Percentiles rank a stretch among this genome's conserved stretches.
Conservation (phyloP, 164 flowering plant species). For the Stephania cephalantha region DNA sequence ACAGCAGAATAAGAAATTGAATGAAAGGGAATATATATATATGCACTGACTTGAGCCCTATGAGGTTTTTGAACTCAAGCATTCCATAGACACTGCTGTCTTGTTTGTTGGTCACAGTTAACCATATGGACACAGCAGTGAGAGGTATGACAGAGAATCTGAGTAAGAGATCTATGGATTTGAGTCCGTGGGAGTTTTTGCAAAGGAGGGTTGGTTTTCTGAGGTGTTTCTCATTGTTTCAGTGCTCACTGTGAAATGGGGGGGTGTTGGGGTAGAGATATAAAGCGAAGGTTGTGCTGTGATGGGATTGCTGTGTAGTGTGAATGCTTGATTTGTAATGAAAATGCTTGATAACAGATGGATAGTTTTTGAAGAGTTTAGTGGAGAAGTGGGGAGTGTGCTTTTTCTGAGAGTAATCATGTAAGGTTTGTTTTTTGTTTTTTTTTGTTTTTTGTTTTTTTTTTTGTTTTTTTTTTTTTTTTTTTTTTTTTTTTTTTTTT, state of each 20-base stretch:
- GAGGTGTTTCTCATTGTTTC: slow-evolving; percentile 31
- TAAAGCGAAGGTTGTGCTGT: background rate
- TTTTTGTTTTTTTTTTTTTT: slow-evolving; percentile 5
- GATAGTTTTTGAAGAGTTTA: slow-evolving; percentile 9
- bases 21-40: background rate
- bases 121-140: slow-evolving; percentile 59
- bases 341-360: background rate
- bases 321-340: background rate
- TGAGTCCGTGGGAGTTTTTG: slow-evolving; percentile 30
- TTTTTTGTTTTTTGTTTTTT: background rate
- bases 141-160: slow-evolving; percentile 65
- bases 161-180: slow-evolving; percentile 44
- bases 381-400: slow-evolving; percentile 24
- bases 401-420: slow-evolving; percentile 21
- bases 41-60: slow-evolving; percentile 59
- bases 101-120: slow-evolving; percentile 58
- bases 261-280: background rate
- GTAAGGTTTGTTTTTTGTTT: slow-evolving; percentile 8
- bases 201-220: slow-evolving; percentile 16
- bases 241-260: background rate
- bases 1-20: background rate
- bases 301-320: background rate
- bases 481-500: background rate
- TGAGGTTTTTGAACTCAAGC: slow-evolving; percentile 47
- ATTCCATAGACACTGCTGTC: slow-evolving; percentile 55